phyloP scores from a whole-genome alignment of 2,329 filamentous ascomycete species.

The Trichothecium roseum region DNA sequence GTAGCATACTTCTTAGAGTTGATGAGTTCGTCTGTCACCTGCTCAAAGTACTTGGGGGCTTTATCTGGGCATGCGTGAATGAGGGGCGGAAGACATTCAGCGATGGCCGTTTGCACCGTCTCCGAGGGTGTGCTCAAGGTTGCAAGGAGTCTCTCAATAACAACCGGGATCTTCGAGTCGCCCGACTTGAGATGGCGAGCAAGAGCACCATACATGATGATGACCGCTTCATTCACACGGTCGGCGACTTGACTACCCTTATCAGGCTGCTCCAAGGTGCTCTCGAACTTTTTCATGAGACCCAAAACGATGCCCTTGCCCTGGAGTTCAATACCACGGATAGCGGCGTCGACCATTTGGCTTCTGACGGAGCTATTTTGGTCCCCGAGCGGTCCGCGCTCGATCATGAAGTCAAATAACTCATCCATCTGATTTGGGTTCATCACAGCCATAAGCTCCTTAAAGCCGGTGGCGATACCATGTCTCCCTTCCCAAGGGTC shows the following conservation, averaged over 20 bases:
- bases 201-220: conserved; percentile 92
- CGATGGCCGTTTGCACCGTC: conserved; percentile 91
- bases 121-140: conserved; percentile 93
- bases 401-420: conserved; percentile 79
- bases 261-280: conserved; percentile 75
- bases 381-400: conserved; percentile 79
- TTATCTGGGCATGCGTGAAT: conserved; percentile 71
- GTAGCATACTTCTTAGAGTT: conserved; percentile 85
- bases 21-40: conserved; percentile 73
- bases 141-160: conserved; percentile 74
- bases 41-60: conserved; percentile 67
- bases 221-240: conserved; percentile 90
- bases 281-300: conserved; percentile 87
- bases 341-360: conserved; percentile 88
- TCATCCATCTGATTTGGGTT: conserved; percentile 58
- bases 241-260: conserved; percentile 74
- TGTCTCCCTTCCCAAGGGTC: conserved; percentile 90
- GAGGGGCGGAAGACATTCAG: conserved; percentile 87
- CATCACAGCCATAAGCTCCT: conserved; percentile 65
- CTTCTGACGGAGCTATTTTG: conserved; percentile 64
- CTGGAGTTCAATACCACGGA: conserved; percentile 67
- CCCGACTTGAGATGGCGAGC: conserved; percentile 76
- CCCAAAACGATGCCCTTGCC: conserved; percentile 76
- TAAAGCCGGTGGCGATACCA: conserved; percentile 80
- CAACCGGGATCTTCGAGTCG: conserved; percentile 79